Evolutionary conservation across 192 early-diverging fungal genomes (phyloP).

Genomic region (Coemansia sp.): DNA sequence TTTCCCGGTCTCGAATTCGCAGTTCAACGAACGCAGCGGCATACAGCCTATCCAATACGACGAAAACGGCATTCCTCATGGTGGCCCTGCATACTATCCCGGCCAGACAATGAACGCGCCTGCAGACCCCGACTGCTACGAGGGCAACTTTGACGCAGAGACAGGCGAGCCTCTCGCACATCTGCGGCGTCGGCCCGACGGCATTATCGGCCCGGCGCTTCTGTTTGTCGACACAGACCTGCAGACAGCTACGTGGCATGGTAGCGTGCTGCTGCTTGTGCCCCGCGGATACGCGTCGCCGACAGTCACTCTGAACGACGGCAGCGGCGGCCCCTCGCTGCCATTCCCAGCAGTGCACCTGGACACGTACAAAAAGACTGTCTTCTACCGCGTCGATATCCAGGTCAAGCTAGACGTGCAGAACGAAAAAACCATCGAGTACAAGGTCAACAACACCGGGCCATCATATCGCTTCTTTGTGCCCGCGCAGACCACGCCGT

Average conservation of each 20-base stretch:
- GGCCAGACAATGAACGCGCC: slow-evolving; percentile 14
- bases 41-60: slow-evolving; percentile 29
- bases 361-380: slow-evolving; percentile 61
- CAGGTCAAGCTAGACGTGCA: slow-evolving; percentile 51
- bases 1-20: slow-evolving; percentile 40
- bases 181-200: slow-evolving; percentile 43
- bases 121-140: slow-evolving; percentile 36
- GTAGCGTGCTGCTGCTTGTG: slow-evolving; percentile 58
- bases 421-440: slow-evolving; percentile 41
- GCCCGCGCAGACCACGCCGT: slow-evolving; percentile 54
- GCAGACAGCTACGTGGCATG: slow-evolving; percentile 55
- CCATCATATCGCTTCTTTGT: slow-evolving; percentile 55
- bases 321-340: slow-evolving; percentile 18
- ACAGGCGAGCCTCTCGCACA: slow-evolving; percentile 47
- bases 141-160: slow-evolving; percentile 52
- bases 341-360: slow-evolving; percentile 37
- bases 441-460: slow-evolving; percentile 50
- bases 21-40: slow-evolving; percentile 30
- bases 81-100: slow-evolving; percentile 46
- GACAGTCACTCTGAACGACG: slow-evolving; percentile 44
- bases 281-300: slow-evolving; percentile 31
- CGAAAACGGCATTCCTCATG: slow-evolving; percentile 41
- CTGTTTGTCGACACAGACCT: slow-evolving; percentile 59
- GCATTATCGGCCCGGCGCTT: slow-evolving; percentile 57
- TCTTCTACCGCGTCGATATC: slow-evolving; percentile 66